These are phyloP conservation scores for Beauveria sp. DNA, from an alignment of 2,329 filamentous ascomycete species.

Conservation along the genomic window DNA sequence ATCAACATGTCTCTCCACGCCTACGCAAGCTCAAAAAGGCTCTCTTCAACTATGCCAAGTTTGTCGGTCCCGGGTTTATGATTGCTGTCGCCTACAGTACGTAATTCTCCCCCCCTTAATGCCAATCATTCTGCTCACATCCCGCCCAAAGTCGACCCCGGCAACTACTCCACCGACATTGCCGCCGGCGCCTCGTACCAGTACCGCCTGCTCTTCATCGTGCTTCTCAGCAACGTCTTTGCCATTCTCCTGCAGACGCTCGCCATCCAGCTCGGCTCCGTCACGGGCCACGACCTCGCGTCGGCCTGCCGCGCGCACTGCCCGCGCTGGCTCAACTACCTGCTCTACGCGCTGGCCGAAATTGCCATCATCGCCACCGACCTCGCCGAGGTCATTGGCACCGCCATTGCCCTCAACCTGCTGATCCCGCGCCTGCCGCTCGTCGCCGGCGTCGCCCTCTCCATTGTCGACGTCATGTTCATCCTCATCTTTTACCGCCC, in stretches of 20 bases:
- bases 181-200: constrained; percentile 59
- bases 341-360: constrained; percentile 57
- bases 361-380: constrained; percentile 64
- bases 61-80: constrained; percentile 63
- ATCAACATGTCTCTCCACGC: background rate
- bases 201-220: constrained; percentile 60
- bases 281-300: constrained; percentile 60
- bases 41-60: constrained; percentile 9
- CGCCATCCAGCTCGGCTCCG: constrained; percentile 61
- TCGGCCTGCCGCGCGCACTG: constrained; percentile 59
- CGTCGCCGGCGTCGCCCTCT: constrained; percentile 61
- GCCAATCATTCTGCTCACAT: background rate
- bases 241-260: constrained; percentile 64
- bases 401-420: constrained; percentile 61
- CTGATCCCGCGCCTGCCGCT: constrained; percentile 56
- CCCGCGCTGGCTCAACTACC: constrained; percentile 56
- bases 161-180: constrained; percentile 65
- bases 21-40: background rate
- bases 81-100: constrained; percentile 51
- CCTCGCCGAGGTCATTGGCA: constrained; percentile 65
- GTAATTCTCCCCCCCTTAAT: constrained; percentile 14
- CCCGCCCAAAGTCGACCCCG: constrained; percentile 40
- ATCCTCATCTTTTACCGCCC: constrained; percentile 61
- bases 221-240: constrained; percentile 62
- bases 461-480: constrained; percentile 59